Evolutionary conservation across 345 rosid genomes (phyloP), one percentile per base, ranked within the genome.

Genomic region (Geranium brycei): DNA sequence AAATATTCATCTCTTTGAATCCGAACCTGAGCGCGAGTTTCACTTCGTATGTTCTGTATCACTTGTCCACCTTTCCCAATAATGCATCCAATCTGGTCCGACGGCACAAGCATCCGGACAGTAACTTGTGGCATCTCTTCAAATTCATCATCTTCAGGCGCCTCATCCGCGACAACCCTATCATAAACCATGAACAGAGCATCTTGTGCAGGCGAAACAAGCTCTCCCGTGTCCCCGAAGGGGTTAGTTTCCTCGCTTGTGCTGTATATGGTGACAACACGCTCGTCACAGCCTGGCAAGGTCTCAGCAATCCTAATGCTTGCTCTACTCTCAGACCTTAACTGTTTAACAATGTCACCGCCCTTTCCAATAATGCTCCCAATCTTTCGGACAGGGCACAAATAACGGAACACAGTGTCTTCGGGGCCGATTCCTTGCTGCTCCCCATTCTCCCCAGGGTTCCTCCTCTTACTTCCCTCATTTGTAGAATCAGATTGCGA

Each of bases 1-100:
- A 95, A 73, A 69, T 84, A 89, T 1, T 88, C 83, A 66, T 88
- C 97, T 83, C 88, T 95, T 51, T 87, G 82, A 66, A 95, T 88
- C 13, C 96, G 92, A 73, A 95, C 87, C 60, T 88, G 95, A 62
- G 96, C 89, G 68, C 99, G 92, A 3, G 91, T 88, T 17, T 95
- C 99, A 35, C 80, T 79, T 17, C 97, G 87, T 61, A 95, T 87
- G 64, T 77, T 85, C 73, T 88, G 92, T 64, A 95, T 91, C 57
- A 91, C 83, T 69, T 88, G 89, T 19, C 99, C 99, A 62, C 96
- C 99, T 82, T 85, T 91, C 31, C 99, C 97, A 58, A 90, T 88
- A 65, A 93, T 73, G 72, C 92, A 93, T 59, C 99, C 99, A 69
- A 93, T 90, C 91, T 93, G 99, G 80, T 90, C 97, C 3, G 99